Percentiles rank a stretch among this genome's conserved stretches.
phyloP scores from a whole-genome alignment of 2,329 filamentous ascomycete genomes.

The Phialophora tarda region DNA sequence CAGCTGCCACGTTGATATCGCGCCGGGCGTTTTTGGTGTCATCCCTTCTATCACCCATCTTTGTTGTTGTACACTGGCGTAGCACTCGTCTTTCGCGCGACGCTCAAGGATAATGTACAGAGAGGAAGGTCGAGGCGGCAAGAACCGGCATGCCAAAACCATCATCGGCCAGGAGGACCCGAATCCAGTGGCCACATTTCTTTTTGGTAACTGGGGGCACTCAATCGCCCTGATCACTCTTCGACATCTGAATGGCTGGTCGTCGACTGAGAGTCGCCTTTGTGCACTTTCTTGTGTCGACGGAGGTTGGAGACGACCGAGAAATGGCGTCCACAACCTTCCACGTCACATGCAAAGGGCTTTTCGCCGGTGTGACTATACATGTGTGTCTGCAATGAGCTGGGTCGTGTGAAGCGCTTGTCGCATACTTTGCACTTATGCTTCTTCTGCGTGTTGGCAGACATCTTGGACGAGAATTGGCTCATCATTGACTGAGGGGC shows the following conservation, averaged over 20 bases:
- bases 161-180: background rate
- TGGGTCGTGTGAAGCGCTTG: constrained; percentile 93
- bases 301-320: constrained; percentile 96
- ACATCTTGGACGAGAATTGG: constrained; percentile 95
- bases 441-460: constrained; percentile 96
- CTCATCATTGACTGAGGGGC: constrained; percentile 98
- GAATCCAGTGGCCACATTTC: background rate
- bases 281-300: constrained; percentile 95
- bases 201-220: background rate
- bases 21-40: constrained; percentile 19
- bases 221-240: constrained; percentile 24
- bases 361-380: constrained; percentile 98
- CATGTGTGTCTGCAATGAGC: constrained; percentile 95
- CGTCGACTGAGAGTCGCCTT: constrained; percentile 55
- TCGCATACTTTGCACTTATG: constrained; percentile 99
- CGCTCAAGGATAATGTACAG: constrained; percentile 27
- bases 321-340: constrained; percentile 93
- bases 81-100: constrained; percentile 16
- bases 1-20: constrained; percentile 12
- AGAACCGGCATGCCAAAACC: constrained; percentile 9
- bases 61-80: constrained; percentile 27
- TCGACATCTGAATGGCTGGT: constrained; percentile 39
- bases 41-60: constrained; percentile 24
- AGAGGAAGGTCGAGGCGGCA: constrained; percentile 24
- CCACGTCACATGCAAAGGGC: constrained; percentile 91